Evolutionary conservation across 2,329 filamentous ascomycete species (phyloP), one percentile per base, ranked within the genome.

Genomic region (Malbranchea cinnamomea): DNA sequence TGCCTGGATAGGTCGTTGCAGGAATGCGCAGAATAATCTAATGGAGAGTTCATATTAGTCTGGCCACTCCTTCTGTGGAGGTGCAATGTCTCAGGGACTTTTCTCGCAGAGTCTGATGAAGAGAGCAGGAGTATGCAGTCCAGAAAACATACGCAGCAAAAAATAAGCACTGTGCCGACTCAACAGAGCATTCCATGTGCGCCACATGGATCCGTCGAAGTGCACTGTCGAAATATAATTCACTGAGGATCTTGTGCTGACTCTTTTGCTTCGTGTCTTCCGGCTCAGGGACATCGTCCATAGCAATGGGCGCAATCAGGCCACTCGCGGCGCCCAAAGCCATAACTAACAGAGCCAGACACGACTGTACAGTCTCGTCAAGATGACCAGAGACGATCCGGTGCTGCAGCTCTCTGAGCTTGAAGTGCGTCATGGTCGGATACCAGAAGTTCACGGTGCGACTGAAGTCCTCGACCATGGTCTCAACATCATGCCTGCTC

Each of bases 361-460:
- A 67, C 2, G 49, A 51, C 2, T 52, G 43, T 0, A 54, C 46
- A 3, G 43, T 49, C 20, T 59, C 48, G 3, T 61, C 56, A 3
- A 56, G 47, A 5, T 50, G 48, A 0, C 53, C 56, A 1, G 39
- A 41, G 3, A 46, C 35, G 2, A 65, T 43, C 2, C 47, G 47
- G 0, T 32, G 26, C 5, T 54, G 47, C 4, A 58, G 43, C 13
- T 39, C 41, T 1, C 48, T 38, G 1, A 64, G 41, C 15, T 58
- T 60, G 0, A 37, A 34, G 24, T 50, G 51, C 0, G 62, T 61
- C 48, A 65, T 55, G 4, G 60, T 64, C 0, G 63, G 65, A 32
- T 67, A 68, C 61, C 62, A 68, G 27, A 66, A 67, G 41, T 68
- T 68, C 23, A 67, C 48, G 19, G 54, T 58, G 2, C 46, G 44